Percentiles rank a stretch among this genome's conserved stretches.
These are phyloP conservation scores for Ceratobasidium sp. DNA, from an alignment of 1,284 basidiomycete genomes.

Conservation along the genomic window DNA sequence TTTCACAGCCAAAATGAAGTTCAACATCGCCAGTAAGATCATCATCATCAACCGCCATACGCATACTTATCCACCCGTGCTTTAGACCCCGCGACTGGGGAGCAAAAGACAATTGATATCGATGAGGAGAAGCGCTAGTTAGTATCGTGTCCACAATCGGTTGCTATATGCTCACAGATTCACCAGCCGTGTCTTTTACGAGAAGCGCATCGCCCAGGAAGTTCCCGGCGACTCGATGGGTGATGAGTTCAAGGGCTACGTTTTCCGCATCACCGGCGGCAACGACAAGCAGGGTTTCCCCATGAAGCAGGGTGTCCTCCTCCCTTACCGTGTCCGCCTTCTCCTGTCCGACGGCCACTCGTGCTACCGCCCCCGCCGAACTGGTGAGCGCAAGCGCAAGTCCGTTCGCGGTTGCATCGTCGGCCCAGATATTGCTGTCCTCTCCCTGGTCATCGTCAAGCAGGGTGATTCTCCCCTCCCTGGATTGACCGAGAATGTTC, in stretches of 20 bases:
- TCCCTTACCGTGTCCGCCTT: conserved; percentile 92
- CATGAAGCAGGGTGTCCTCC: conserved; percentile 99
- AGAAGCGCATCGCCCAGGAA: conserved; percentile 96
- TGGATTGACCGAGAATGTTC: conserved; percentile 90
- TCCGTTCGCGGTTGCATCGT: conserved; percentile 98
- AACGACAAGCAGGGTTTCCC: conserved; percentile 98
- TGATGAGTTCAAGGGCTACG: conserved; percentile 97
- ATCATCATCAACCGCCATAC: conserved; percentile 43
- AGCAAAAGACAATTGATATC: conserved; percentile 95
- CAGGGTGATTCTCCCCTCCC: conserved; percentile 93
- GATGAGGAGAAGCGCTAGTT: conserved; percentile 92
- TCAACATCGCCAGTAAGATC: conserved; percentile 93
- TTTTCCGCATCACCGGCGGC: conserved; percentile 94
- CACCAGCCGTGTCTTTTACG: conserved; percentile 88
- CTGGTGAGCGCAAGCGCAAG: conserved; percentile 98
- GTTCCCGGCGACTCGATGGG: conserved; percentile 90
- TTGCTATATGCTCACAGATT: conserved; percentile 3
- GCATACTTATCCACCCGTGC: conserved; percentile 39
- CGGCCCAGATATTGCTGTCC: conserved; percentile 94
- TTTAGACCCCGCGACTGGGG: conserved; percentile 89
- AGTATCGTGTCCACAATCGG: conserved; percentile 48
- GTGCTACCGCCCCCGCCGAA: conserved; percentile 93
- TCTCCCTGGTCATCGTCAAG: conserved; percentile 95
- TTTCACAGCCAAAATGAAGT: conserved; percentile 73
- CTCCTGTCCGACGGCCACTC: conserved; percentile 96